phyloP scores from a whole-genome alignment of 768 basidiomycete species.

The Terana coerulea region DNA sequence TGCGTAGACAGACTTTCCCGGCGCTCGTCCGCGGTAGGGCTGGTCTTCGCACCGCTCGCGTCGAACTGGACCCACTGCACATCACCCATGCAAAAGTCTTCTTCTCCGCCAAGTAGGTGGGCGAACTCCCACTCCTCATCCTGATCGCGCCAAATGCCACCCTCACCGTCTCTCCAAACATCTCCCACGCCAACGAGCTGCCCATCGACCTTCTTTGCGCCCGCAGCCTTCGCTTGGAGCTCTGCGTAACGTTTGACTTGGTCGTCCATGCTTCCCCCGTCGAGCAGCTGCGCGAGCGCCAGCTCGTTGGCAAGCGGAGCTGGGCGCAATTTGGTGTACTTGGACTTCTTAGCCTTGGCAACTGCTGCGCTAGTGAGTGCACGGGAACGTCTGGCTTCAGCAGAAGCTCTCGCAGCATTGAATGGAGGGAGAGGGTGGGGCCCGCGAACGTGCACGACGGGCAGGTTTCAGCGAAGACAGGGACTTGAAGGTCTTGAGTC shows the following conservation, averaged over 20 bases:
- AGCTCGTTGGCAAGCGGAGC: conserved; percentile 63
- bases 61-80: conserved; percentile 41
- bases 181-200: conserved; percentile 39
- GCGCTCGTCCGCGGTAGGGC: conserved; percentile 28
- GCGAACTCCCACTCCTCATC: conserved; percentile 70
- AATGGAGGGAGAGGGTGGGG: conserved; percentile 21
- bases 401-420: conserved; percentile 6
- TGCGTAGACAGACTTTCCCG: conserved; percentile 46
- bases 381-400: conserved; percentile 14
- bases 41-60: conserved; percentile 30
- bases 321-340: conserved; percentile 41
- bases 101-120: conserved; percentile 47
- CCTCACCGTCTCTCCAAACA: conserved; percentile 57
- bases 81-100: conserved; percentile 22
- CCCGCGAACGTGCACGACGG: conserved; percentile 34
- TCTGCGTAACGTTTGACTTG: conserved; percentile 54
- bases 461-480: conserved; percentile 43
- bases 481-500: conserved; percentile 46
- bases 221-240: conserved; percentile 44
- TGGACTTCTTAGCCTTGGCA: conserved; percentile 47
- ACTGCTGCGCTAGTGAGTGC: conserved; percentile 25
- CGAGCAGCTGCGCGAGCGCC: conserved; percentile 64
- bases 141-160: conserved; percentile 67
- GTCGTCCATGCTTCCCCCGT: conserved; percentile 56
- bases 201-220: conserved; percentile 22